Percentiles rank a stretch among this genome's conserved stretches.
These are phyloP conservation scores for Sugiyamaella mastotermitis DNA, from an alignment of 805 yeast species.

Conservation along the genomic window DNA sequence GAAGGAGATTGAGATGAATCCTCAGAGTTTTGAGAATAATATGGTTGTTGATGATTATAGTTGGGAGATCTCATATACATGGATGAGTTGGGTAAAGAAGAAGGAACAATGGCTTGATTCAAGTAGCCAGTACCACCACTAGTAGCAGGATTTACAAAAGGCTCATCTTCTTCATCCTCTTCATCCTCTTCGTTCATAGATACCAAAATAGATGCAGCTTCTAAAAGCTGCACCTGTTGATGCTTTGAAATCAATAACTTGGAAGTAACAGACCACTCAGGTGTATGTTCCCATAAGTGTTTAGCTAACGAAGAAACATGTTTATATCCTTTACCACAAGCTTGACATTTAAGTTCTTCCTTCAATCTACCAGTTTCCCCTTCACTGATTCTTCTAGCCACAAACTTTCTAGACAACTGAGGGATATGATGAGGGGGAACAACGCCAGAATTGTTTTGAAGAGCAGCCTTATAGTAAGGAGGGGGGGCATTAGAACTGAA, in stretches of 20 bases:
- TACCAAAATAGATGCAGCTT: slow-evolving; percentile 65
- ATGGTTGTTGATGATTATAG: too few relatives aligned
- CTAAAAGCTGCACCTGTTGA: slow-evolving; percentile 79
- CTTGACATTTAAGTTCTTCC: slow-evolving; percentile 81
- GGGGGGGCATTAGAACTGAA: not conserved
- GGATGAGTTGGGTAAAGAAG: not conserved
- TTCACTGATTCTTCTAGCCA: slow-evolving; percentile 75
- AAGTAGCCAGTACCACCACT: slow-evolving; percentile 4
- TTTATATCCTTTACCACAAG: slow-evolving; percentile 87
- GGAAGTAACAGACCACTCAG: slow-evolving; percentile 87
- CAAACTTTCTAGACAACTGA: slow-evolving; percentile 43
- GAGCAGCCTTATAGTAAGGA: slow-evolving; percentile 8
- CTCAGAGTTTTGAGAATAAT: too few relatives aligned
- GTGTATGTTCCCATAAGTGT: slow-evolving; percentile 91
- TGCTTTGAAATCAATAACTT: slow-evolving; percentile 77
- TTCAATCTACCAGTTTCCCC: slow-evolving; percentile 82
- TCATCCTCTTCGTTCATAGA: slow-evolving; percentile 52
- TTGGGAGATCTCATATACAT: too few relatives aligned
- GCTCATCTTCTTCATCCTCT: slow-evolving; percentile 13
- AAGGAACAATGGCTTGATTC: not conserved
- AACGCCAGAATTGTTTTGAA: slow-evolving; percentile 2
- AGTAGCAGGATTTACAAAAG: slow-evolving; percentile 1
- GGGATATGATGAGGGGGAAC: slow-evolving; percentile 11
- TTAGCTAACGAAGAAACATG: slow-evolving; percentile 84
- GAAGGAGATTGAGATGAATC: slow-evolving; percentile 11